Conservation (phyloP, 2,329 filamentous ascomycete genomes). For the Xylariomycetidae sp. region DNA sequence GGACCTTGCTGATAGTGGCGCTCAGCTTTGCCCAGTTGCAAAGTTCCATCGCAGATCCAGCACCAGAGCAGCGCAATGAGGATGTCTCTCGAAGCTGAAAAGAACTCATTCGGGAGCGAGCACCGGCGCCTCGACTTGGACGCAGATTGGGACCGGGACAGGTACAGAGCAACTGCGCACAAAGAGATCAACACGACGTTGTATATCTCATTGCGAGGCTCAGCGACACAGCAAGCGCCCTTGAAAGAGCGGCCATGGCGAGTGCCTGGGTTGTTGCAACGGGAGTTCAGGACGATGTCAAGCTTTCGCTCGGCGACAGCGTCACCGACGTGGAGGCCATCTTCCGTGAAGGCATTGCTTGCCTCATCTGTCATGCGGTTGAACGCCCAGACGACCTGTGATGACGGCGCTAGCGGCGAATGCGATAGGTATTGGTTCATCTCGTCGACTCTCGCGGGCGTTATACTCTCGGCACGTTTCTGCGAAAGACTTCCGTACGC, state of each 20-base stretch:
- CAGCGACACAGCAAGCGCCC: conserved; percentile 47
- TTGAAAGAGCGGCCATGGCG: conserved; percentile 36
- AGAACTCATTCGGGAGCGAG: conserved; percentile 5
- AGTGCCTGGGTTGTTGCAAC: conserved; percentile 44
- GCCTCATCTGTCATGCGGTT: conserved; percentile 38
- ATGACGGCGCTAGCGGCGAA: conserved; percentile 31
- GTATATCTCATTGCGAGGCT: conserved; percentile 30
- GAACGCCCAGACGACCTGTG: conserved; percentile 45
- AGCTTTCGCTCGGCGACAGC: conserved; percentile 40
- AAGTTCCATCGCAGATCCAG: conserved; percentile 48
- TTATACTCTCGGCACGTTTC: conserved; percentile 36
- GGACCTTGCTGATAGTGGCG: conserved; percentile 34
- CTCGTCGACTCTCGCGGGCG: conserved; percentile 38
- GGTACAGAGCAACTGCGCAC: conserved; percentile 20
- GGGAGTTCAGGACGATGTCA: conserved; percentile 47
- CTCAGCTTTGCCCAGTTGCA: conserved; percentile 44
- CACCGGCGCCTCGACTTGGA: conserved; percentile 8
- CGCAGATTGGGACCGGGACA: conserved; percentile 16
- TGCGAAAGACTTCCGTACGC: conserved; percentile 36
- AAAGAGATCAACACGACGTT: conserved; percentile 29
- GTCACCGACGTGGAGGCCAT: conserved; percentile 43
- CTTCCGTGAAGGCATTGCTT: conserved; percentile 34
- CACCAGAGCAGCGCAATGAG: conserved; percentile 33
- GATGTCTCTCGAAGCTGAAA: conserved; percentile 14
- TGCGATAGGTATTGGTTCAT: conserved; percentile 48